Conservation (phyloP, 2,329 filamentous ascomycete genomes). For the Arthrobotrys sinensis region DNA sequence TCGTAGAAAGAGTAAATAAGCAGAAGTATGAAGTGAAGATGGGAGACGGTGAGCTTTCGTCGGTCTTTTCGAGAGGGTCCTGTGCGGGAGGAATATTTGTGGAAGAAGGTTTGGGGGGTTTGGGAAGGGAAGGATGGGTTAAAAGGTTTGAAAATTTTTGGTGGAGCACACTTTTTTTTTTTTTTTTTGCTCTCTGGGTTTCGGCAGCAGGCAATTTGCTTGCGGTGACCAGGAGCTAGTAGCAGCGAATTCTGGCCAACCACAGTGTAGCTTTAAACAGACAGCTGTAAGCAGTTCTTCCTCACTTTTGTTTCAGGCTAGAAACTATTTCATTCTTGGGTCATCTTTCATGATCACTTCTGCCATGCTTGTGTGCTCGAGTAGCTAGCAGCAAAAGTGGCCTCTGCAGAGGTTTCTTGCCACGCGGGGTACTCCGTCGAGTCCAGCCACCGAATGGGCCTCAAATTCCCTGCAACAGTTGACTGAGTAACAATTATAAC, state of each 20-base stretch:
- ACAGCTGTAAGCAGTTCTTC: slow-evolving; percentile 1
- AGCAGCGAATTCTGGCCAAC: slow-evolving; percentile 19
- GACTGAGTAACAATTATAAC: neutral
- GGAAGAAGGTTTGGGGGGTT: slow-evolving; percentile 32
- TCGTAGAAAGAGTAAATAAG: slow-evolving; percentile 28
- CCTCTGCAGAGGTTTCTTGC: slow-evolving; percentile 59
- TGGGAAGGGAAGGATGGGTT: slow-evolving; percentile 24
- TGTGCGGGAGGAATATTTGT: slow-evolving; percentile 15
- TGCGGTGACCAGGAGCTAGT: too few species aligned
- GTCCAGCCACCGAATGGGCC: neutral
- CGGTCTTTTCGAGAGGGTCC: slow-evolving; percentile 42
- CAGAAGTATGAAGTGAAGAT: slow-evolving; percentile 19
- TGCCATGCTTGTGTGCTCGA: too few species aligned
- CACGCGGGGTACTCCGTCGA: slow-evolving; percentile 31
- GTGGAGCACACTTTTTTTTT: slow-evolving; percentile 36
- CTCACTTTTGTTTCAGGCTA: slow-evolving; percentile 19
- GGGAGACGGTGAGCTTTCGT: slow-evolving; percentile 28
- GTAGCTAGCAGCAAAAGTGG: slow-evolving; percentile 36
- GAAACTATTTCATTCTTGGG: neutral
- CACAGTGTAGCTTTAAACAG: slow-evolving; percentile 13
- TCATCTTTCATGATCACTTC: too few species aligned
- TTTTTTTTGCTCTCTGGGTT: slow-evolving; percentile 21
- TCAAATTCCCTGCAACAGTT: neutral
- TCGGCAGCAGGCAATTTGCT: neutral
- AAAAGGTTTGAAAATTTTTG: slow-evolving; percentile 45